Base-by-base conservation (phyloP, 176 grass and related monocot genomes). In the Musa acuminata region DNA sequence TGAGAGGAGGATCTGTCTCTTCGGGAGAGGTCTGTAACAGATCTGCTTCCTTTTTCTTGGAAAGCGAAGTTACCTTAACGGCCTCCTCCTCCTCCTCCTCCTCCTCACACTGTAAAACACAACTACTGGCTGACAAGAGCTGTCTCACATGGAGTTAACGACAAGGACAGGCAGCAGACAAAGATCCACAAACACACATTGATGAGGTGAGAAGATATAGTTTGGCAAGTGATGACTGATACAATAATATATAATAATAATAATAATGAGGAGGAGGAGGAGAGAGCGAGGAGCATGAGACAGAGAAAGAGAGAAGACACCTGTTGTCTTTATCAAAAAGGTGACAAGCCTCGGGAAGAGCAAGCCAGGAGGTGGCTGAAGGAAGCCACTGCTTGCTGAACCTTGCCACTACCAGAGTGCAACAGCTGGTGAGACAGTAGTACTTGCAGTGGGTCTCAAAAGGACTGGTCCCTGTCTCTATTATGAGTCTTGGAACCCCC, bases 21-120 rank as follows among this genome's bases (percentile, higher is more conserved):
- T 72, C 69, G 12, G 69, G 52, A 12, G 69, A 72, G 69, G 49
- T 52, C 20, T 48, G 65, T 68, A 26, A 68, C 17, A 35, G 65
- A 68, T 48, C 65, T 72, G 69, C 20, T 72, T 53, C 43, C 69
- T 53, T 48, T 72, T 51, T 72, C 69, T 72, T 14, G 69, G 69
- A 72, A 52, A 72, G 50, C 69, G 14, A n/a, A 72, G 19, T 25
- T 22, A 51, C n/a, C 49, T 53, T 51, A 51, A 52, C 69, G 6
- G 4, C 21, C 52, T 22, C 24, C 24, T 24, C 48, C 29, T 11
- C 21, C 52, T 22, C 21, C 52, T 22, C 48, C 29, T n/a, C 57
- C n/a, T 8, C 8, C 69, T 2, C 49, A 9, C 69, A 21, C 69
- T 52, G 69, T 52, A 72, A 72, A 72, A 72, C 49, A 53, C 51